Percentiles rank a stretch among this genome's conserved stretches.
Evolutionary conservation across 2,329 filamentous ascomycete species (phyloP).

Genomic region (Drechslera avenae): DNA sequence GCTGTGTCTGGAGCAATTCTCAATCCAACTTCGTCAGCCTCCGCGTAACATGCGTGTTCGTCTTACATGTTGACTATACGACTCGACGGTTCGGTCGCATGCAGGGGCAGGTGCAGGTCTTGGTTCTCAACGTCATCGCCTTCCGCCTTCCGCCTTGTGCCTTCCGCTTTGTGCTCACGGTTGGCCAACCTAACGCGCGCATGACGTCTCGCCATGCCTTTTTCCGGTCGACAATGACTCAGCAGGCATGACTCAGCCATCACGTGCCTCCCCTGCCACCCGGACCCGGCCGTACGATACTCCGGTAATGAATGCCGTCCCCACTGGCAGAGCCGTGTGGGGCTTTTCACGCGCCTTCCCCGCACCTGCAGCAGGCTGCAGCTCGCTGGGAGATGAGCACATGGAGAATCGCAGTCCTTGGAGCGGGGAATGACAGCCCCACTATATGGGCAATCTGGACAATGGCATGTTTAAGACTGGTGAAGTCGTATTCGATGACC

Average conservation of each 20-base stretch:
- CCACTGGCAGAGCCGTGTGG: constrained; percentile 13
- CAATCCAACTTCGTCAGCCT: constrained; percentile 3
- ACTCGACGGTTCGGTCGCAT: not conserved
- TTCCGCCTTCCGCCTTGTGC: not conserved
- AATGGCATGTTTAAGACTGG: not conserved
- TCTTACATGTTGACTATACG: not conserved
- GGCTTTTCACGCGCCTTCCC: constrained; percentile 19
- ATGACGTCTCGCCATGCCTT: not conserved
- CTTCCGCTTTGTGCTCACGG: too few species aligned
- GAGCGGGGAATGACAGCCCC: constrained; percentile 21
- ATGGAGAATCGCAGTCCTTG: constrained; percentile 14
- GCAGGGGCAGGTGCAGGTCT: not conserved
- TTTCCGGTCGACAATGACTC: constrained; percentile 1
- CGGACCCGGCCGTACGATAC: constrained; percentile 11
- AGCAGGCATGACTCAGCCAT: not conserved
- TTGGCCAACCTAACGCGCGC: too few species aligned
- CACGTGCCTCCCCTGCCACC: constrained; percentile 6
- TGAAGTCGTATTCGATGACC: not conserved
- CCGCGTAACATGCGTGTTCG: constrained; percentile 2
- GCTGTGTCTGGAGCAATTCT: not conserved
- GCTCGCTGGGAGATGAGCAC: not conserved
- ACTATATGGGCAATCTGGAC: constrained; percentile 14
- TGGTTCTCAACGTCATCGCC: constrained; percentile 3
- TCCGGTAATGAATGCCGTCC: constrained; percentile 8
- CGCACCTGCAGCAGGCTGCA: constrained; percentile 15